Base-by-base conservation (phyloP, 2,329 filamentous ascomycete genomes). In the Aschersonia sp. region DNA sequence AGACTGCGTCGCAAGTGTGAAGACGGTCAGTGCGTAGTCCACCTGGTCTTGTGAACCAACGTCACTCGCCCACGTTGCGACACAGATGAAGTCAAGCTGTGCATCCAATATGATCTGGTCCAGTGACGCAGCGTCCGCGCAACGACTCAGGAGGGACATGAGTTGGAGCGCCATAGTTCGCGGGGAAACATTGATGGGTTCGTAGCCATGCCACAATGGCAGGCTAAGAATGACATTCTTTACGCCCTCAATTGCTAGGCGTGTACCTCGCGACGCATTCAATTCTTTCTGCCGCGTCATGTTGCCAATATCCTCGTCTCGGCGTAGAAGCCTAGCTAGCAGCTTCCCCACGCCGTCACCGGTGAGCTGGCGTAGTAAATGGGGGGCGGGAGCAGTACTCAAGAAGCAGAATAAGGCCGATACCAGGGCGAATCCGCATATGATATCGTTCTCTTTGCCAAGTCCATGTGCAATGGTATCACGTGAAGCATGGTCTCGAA, bases 401-500 rank as follows among this genome's bases (percentile, higher is more conserved):
- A 87, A 60, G 32, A 90, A 71, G 4, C 76, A 73, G 5, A 79
- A 66, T 5, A 86, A 66, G n/a, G 78, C 73, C 1, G 77, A 74
- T n/a, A 76, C 64, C 11, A 87, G 70, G 1, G 79, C 66, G 56
- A 83, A 84, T 6, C 79, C 79, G 46, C 73, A 72, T 37, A 83
- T 66, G 29, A 72, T 53, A 58, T 88, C 83, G 1, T 70, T 63
- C 56, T 83, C 77, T 45, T 70, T 68, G 1, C 70, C 72, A 8
- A 84, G 68, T 41, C 76, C 74, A 43, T 75, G 70, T 46, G 87
- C 75, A 12, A 95, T 69, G 32, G 75, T 76, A 47, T 79, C 74
- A 51, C 87, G 84, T 48, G 84, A 77, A 6, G 79, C 78, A 53
- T 87, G 81, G 51, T 88, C 81, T 22, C 84, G 73, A 55, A 95